Evolutionary conservation across 768 basidiomycete species (phyloP), one percentile per base, ranked within the genome.

Genomic region (Tylopilus sp.): DNA sequence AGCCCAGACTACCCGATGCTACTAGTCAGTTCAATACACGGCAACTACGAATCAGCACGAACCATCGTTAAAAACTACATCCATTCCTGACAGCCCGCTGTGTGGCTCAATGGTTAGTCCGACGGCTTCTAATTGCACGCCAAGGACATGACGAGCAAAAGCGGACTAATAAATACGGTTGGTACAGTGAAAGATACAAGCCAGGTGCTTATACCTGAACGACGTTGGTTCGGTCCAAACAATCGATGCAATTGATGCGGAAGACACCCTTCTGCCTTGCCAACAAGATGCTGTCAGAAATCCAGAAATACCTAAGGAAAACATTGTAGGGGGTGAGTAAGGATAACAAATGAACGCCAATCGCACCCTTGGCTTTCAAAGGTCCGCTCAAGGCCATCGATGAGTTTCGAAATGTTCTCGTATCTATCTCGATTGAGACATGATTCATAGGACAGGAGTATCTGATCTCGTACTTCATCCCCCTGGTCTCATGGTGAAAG

Each of bases 221-320:
- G 22, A 97, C 95, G 65, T 96, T 97, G 14, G 96, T 98, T 47
- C 96, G 76, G 65, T 98, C 96, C 37, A 98, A 74, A 62, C 94
- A 96, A 65, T 98, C 96, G 41, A 98, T 95, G 66, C 96, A 98
- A 63, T 96, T 98, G 22, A 93, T 82, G 4, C 95, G 82, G 71
- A 90, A 97, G 3, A 87, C 83, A 1, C 92, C 92, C 53, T 83
- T 85, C 68, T 98, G 95, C 62, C 83, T 80, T 7, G 90, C 86
- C 68, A 95, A 76, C 13, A 86, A 75, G 14, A 74, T 74, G 28
- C 82, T 74, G 50, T 87, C 80, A 2, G 87, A 87, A 19, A 88
- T 80, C 91, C 92, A 94, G 53, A 91, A 80, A 65, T 88, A 95
- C 28, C 88, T 91, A 53, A 48, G 28, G 41, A 50, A 5, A 37